phyloP scores from a whole-genome alignment of 83 land plant genomes.

The Larix sibirica region DNA sequence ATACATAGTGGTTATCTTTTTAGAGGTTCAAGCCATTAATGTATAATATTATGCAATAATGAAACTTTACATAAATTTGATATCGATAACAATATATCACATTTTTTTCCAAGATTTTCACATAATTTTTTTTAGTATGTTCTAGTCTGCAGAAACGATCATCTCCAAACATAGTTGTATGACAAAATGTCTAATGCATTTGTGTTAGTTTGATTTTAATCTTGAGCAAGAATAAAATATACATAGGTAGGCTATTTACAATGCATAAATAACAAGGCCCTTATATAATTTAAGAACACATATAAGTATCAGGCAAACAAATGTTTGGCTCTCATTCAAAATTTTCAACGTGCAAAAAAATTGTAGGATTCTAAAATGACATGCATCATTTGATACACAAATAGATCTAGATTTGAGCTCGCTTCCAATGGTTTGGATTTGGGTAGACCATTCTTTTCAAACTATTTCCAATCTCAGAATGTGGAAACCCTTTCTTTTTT shows the following conservation, averaged over 20 bases:
- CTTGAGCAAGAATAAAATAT: not conserved
- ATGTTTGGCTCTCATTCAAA: conserved; percentile 11
- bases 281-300: not conserved
- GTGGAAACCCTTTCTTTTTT: not conserved
- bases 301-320: not conserved
- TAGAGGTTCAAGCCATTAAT: too few species aligned
- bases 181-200: not conserved
- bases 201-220: not conserved
- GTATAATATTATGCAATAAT: too few species aligned
- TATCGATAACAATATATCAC: too few species aligned
- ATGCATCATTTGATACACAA: not conserved
- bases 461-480: not conserved
- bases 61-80: too few species aligned
- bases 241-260: not conserved
- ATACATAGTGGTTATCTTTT: too few species aligned
- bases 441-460: too few species aligned
- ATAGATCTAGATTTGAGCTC: too few species aligned
- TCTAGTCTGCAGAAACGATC: too few species aligned
- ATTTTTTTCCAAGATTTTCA: too few species aligned
- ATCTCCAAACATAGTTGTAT: not conserved
- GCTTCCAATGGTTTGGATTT: too few species aligned
- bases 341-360: not conserved
- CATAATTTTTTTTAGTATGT: too few species aligned
- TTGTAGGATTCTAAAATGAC: conserved; percentile 7
- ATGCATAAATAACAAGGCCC: not conserved